phyloP scores from a whole-genome alignment of 345 rosid species.

The Geranium rotundifolium region DNA sequence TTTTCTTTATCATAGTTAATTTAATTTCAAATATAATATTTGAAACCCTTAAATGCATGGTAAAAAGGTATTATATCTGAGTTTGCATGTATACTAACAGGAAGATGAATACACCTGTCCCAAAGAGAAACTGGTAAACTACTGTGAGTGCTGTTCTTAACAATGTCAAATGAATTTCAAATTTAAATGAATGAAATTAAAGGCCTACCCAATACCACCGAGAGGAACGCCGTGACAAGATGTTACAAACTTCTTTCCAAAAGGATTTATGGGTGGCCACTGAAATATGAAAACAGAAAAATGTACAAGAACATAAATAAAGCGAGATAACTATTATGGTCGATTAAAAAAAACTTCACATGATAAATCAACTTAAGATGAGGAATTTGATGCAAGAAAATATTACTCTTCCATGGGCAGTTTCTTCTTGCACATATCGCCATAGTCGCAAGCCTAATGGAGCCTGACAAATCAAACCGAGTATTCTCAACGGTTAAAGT shows the following conservation, averaged over 20 bases:
- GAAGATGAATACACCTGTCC: not conserved
- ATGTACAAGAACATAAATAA: not conserved
- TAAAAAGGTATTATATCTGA: not conserved
- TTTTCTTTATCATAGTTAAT: too few species aligned
- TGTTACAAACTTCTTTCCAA: slow-evolving; percentile 39
- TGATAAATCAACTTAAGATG: slow-evolving; percentile 5
- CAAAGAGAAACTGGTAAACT: not conserved
- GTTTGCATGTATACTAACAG: not conserved
- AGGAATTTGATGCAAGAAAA: slow-evolving; percentile 3
- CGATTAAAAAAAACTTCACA: not conserved
- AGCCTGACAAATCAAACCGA: slow-evolving; percentile 41
- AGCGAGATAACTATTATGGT: not conserved
- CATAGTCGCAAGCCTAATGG: slow-evolving; percentile 68
- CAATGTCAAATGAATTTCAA: slow-evolving; percentile 2
- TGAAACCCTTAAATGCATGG: not conserved
- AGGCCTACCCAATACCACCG: slow-evolving; percentile 76
- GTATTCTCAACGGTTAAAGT: not conserved
- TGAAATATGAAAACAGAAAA: slow-evolving; percentile 22
- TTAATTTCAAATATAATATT: too few species aligned
- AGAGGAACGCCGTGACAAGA: slow-evolving; percentile 74
- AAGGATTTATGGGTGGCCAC: slow-evolving; percentile 52
- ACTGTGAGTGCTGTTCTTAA: not conserved
- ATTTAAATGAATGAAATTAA: slow-evolving; percentile 4
- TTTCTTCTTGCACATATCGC: slow-evolving; percentile 45
- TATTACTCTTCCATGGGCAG: slow-evolving; percentile 54